Evolutionary conservation across 805 yeast species (phyloP), one percentile per base, ranked within the genome.

Genomic region (Kluyveromyces siamensis): DNA sequence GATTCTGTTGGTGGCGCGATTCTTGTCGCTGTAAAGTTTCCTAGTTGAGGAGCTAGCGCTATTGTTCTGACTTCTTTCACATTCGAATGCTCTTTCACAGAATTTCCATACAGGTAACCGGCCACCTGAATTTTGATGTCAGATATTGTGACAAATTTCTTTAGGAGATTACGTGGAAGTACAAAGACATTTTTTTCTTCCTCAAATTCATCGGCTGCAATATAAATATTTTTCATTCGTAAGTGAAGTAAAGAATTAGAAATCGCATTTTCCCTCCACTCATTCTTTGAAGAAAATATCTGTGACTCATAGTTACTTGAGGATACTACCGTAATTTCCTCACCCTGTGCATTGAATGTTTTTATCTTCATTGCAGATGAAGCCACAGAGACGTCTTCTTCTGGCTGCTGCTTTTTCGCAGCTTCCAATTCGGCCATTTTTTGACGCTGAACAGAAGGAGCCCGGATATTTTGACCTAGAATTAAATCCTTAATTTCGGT

Each of bases 401-500:
- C 74, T 44, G 69, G 69, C 44, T 70, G 67, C 35, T 72, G 75
- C 9, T 59, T 58, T 38, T 64, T 65, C 0, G 70, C 61, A 8
- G 76, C 75, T 47, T 83, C 89, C 45, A 87, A 73, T 50, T 84
- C 90, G 0, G 90, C 83, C 63, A 88, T 79, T 58, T 83, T 86
- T 66, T 90, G 96, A 57, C 96, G 76, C 57, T 84, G 79, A 19
- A 79, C 83, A 0, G 96, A 87, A 11, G 98, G 96, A 0, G 95
- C 95, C 57, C 80, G 79, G 49, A 93, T 83, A 57, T 87, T 95
- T 70, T 91, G 98, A 17, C 99, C 99, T 46, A 93, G 73, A 48
- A 93, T 91, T 59, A 93, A 75, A 67, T 93, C 99, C 49, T 97
- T 79, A 27, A 93, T 87, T 68, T 93, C 99, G 17, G 88, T 80